Base-by-base conservation (phyloP, 2,329 filamentous ascomycete genomes). In the Xylariaceae sp. region DNA sequence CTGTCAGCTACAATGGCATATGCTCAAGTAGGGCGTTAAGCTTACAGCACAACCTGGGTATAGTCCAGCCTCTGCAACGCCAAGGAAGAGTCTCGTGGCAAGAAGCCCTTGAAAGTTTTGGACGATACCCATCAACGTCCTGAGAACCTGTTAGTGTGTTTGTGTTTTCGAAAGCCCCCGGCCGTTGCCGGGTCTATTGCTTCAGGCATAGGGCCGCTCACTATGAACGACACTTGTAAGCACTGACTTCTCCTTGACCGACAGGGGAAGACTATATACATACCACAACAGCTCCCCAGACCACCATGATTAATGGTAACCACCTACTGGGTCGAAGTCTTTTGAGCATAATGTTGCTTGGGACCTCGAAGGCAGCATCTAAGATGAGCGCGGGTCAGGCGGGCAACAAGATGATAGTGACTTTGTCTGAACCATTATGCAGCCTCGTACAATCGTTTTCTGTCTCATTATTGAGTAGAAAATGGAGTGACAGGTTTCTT, bases 261-360 rank as follows among this genome's bases (percentile, higher is more conserved):
- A 7, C 22, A 5, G 22, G 22, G 7, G 22, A 27, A 27, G 22
- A 27, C 22, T 7, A 27, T n/a, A 27, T 27, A 27, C 22, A 27
- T 27, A 27, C 22, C 22, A 27, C 72, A 15, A 75, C 71, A 1
- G 49, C 49, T 1, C 63, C 64, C 64, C 64, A 66, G 42, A 80
- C 71, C 1, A 88, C 67, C 83, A 95, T 91, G 59, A 92, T 92
- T 6, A 76, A 68, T 0, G 89, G 85, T 19, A 92, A 77, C 72
- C 90, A 95, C 44, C 88, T 70, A 36, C 82, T 86, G 0, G 89
- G 89, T 0, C 85, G 78, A 45, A 90, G 72, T 12, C 77, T 80
- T 67, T 92, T 94, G 48, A 94, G 78, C 7, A 92, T 68, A 11
- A 92, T 68, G 60, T 94, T 94, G 48, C 85, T 89, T n/a, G 88